Percentiles rank a stretch among this genome's conserved stretches.
phyloP scores from a whole-genome alignment of 1,139 yeast species.

The Lizanozyma gosingica region DNA sequence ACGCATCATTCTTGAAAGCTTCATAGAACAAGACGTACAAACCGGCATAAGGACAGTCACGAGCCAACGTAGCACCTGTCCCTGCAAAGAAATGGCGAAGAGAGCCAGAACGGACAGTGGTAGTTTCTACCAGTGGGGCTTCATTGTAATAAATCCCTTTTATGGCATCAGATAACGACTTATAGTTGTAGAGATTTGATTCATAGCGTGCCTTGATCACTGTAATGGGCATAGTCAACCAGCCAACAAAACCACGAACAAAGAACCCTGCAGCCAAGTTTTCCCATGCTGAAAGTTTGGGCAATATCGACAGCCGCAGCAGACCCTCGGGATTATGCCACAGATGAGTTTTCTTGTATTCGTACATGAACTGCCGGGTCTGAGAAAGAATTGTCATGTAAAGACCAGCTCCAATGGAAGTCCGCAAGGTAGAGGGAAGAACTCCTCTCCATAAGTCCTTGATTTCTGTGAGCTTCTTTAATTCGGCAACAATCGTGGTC shows the following conservation, averaged over 20 bases:
- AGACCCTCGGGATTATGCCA: background rate
- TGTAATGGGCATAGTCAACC: conserved; percentile 95
- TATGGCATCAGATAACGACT: conserved; percentile 55
- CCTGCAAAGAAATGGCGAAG: conserved; percentile 75
- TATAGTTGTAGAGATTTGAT: conserved; percentile 64
- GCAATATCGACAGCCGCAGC: conserved; percentile 33
- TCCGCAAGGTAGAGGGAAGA: conserved; percentile 78
- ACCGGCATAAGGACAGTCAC: conserved; percentile 98
- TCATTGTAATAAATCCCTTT: conserved; percentile 43
- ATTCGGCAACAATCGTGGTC: conserved; percentile 29
- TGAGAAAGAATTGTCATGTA: conserved; percentile 67
- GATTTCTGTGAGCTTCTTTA: conserved; percentile 38
- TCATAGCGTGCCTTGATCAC: conserved; percentile 87
- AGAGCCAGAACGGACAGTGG: conserved; percentile 12
- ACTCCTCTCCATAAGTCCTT: conserved; percentile 87
- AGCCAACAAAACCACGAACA: conserved; percentile 77
- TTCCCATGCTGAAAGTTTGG: conserved; percentile 60
- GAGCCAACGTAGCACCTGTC: conserved; percentile 72
- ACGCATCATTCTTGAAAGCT: conserved; percentile 41
- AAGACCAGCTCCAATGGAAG: conserved; percentile 85
- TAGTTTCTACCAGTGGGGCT: conserved; percentile 17
- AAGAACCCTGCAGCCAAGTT: conserved; percentile 72
- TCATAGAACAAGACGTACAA: conserved; percentile 81
- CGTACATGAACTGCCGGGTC: conserved; percentile 46
- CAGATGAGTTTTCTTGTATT: conserved; percentile 11